Conservation (phyloP, 495 filamentous ascomycete species). For the Neurospora intermedia region DNA sequence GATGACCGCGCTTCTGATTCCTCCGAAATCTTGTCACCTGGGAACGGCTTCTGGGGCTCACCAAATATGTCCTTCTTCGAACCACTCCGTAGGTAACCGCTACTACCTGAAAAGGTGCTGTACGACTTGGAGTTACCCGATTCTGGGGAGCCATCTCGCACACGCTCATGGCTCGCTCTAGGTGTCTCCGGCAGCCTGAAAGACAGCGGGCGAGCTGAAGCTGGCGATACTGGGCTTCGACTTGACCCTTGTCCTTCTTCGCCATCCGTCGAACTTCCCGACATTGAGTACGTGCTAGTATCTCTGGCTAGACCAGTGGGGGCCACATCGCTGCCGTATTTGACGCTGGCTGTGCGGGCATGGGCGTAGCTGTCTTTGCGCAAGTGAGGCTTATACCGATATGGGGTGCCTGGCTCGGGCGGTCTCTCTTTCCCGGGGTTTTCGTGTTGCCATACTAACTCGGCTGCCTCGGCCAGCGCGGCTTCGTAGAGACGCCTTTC, state of each 20-base stretch:
- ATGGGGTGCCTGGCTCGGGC: conserved; percentile 49
- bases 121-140: conserved; percentile 20
- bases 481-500: conserved; percentile 60
- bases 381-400: conserved; percentile 50
- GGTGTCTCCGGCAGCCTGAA: conserved; percentile 15
- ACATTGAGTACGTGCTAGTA: conserved; percentile 34
- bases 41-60: conserved; percentile 45
- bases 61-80: conserved; percentile 48
- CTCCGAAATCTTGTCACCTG: conserved; percentile 81
- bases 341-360: conserved; percentile 48
- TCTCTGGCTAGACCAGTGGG: conserved; percentile 38
- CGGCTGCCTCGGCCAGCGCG: conserved; percentile 76
- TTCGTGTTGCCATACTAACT: conserved; percentile 77
- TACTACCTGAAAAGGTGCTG: conserved; percentile 12
- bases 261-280: conserved; percentile 38
- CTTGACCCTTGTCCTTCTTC: conserved; percentile 23
- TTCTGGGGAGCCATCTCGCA: conserved; percentile 11
- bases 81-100: conserved; percentile 33
- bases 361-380: conserved; percentile 51
- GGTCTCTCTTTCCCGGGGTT: conserved; percentile 40
- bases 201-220: conserved; percentile 14
- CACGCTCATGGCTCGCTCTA: conserved; percentile 21
- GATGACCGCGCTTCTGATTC: conserved; percentile 48
- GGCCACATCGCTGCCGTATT: conserved; percentile 37
- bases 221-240: conserved; percentile 19